Conservation (phyloP, 441 rosid species). For the Gossypium davidsonii region DNA sequence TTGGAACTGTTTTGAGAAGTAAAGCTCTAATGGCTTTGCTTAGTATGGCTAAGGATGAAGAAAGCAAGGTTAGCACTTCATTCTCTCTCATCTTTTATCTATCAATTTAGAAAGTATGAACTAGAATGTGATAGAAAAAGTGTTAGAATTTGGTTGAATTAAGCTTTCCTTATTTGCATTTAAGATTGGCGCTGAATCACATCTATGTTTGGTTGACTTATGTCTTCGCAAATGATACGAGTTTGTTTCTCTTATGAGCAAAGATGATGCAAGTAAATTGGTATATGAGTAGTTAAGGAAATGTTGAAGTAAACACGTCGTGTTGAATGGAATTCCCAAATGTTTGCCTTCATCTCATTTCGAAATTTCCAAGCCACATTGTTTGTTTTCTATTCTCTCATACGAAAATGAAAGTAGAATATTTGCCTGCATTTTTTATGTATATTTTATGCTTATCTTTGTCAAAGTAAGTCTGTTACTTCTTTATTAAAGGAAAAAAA, state of each 20-base stretch:
- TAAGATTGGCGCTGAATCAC: not conserved
- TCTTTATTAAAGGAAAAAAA: not conserved
- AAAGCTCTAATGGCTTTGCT: slow-evolving; percentile 35
- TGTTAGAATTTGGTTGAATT: not conserved
- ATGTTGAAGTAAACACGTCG: not conserved
- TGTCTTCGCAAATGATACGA: not conserved
- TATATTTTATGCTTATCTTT: not conserved
- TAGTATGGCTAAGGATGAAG: slow-evolving; percentile 41
- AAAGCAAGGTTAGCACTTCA: slow-evolving; percentile 32
- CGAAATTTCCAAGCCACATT: not conserved
- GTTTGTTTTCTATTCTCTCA: not conserved
- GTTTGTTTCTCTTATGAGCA: not conserved
- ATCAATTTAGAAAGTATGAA: not conserved
- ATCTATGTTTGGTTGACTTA: not conserved
- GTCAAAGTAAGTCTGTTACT: not conserved
- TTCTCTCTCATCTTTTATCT: slow-evolving; percentile 3
- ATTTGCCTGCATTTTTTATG: not conserved
- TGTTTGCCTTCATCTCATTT: not conserved
- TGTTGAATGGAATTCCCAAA: not conserved
- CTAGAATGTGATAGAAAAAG: not conserved
- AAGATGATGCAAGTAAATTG: slow-evolving; percentile 5
- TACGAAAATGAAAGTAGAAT: not conserved
- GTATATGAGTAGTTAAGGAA: not conserved
- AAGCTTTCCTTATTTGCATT: not conserved
- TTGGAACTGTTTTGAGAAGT: slow-evolving; percentile 32